Evolutionary conservation across 495 filamentous ascomycete genomes (phyloP).

Genomic region (Echria macrotheca): DNA sequence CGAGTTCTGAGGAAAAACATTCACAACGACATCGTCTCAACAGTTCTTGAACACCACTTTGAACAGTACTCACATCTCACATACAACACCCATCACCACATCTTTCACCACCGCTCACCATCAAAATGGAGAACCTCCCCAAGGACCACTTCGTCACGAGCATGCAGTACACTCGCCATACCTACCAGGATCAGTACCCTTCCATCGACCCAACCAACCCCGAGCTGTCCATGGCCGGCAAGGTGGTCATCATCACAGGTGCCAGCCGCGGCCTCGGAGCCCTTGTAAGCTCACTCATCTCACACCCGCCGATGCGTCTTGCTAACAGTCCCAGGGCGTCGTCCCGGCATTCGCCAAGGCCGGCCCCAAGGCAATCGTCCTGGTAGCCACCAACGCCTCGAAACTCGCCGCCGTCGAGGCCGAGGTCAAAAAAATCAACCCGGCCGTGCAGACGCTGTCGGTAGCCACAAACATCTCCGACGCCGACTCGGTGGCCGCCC

Average conservation of each 20-base stretch:
- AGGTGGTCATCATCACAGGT: slow-evolving; percentile 42
- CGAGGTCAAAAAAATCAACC: slow-evolving; percentile 25
- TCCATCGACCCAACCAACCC: slow-evolving; percentile 34
- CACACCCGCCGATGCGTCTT: not conserved
- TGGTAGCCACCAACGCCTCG: slow-evolving; percentile 32
- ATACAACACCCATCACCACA: not conserved
- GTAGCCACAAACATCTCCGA: slow-evolving; percentile 28
- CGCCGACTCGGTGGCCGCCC: slow-evolving; percentile 21
- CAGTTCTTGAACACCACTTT: no score
- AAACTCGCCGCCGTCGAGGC: slow-evolving; percentile 28
- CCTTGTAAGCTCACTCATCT: not conserved
- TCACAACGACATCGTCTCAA: no score
- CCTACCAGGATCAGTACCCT: slow-evolving; percentile 41
- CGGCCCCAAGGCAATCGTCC: slow-evolving; percentile 35
- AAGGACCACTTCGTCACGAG: slow-evolving; percentile 18
- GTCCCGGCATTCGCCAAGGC: slow-evolving; percentile 38
- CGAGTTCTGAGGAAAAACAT: no score
- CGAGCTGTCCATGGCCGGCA: slow-evolving; percentile 21
- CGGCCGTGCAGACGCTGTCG: slow-evolving; percentile 28
- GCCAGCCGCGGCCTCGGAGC: slow-evolving; percentile 41
- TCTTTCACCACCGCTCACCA: not conserved
- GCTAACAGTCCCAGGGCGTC: slow-evolving; percentile 26
- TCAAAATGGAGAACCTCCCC: slow-evolving; percentile 21
- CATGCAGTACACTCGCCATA: slow-evolving; percentile 29
- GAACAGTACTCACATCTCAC: not conserved